A percentile compares a stretch with the other conserved stretches of the same genome.
Evolutionary conservation across 805 yeast genomes (phyloP).

Genomic region (Hanseniaspora opuntiae): DNA sequence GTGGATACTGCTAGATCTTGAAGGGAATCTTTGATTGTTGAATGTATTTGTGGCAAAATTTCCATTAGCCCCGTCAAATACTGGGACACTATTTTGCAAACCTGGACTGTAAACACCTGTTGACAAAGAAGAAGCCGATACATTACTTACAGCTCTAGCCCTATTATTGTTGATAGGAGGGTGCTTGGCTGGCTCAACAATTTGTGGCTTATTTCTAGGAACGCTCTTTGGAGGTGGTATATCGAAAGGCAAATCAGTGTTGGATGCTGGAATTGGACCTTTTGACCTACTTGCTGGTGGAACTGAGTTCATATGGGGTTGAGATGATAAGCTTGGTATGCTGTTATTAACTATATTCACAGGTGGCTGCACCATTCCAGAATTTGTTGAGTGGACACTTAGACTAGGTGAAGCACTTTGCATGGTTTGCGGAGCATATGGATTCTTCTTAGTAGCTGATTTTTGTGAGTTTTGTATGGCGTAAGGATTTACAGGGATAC

Average conservation of each 20-base stretch:
- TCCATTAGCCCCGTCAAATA: background rate
- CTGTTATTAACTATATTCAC: background rate
- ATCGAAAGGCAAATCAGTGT: slow-evolving; percentile 9
- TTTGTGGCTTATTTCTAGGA: background rate
- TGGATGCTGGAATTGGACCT: slow-evolving; percentile 1
- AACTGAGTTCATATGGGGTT: background rate
- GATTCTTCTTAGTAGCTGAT: background rate
- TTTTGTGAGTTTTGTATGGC: slow-evolving; percentile 13
- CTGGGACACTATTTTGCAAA: background rate
- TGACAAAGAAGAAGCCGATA: slow-evolving; percentile 15
- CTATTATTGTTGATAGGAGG: slow-evolving; percentile 13
- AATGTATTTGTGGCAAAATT: background rate
- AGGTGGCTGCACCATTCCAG: background rate
- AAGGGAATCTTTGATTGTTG: slow-evolving; percentile 11
- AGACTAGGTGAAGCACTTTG: background rate
- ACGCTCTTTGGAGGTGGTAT: slow-evolving; percentile 5
- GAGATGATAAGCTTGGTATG: background rate
- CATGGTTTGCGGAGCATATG: slow-evolving; percentile 4
- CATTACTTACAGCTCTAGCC: slow-evolving; percentile 19
- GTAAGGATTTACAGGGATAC: slow-evolving; percentile 14
- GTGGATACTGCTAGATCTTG: background rate
- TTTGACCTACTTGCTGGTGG: background rate
- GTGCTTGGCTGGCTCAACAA: background rate
- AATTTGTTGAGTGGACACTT: background rate
- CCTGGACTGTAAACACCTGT: background rate